A percentile compares a stretch with the other conserved stretches of the same genome.
Evolutionary conservation across 2,329 filamentous ascomycete genomes (phyloP).

Genomic region (Neonectria ditissima): DNA sequence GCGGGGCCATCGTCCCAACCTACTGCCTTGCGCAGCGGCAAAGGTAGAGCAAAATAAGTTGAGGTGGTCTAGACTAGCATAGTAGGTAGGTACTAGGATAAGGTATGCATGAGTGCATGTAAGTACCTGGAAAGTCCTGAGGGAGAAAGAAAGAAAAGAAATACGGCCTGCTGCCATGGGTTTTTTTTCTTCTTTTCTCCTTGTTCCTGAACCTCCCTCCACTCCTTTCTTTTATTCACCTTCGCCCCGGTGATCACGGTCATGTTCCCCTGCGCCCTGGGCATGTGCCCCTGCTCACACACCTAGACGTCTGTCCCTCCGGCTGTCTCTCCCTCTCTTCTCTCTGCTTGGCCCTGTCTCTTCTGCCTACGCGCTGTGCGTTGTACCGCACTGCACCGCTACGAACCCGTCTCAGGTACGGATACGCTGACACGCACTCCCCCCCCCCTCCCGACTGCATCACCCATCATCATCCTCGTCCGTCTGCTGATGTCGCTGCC

Average conservation of each 20-base stretch:
- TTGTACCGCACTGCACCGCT: not conserved
- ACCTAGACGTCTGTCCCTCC: constrained; percentile 15
- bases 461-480: constrained; percentile 34
- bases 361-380: no score
- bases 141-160: constrained; percentile 10
- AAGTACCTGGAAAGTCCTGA: not conserved
- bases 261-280: constrained; percentile 37
- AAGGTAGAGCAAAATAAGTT: no score
- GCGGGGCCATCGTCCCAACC: constrained; percentile 5
- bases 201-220: constrained; percentile 11
- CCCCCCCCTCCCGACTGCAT: constrained; percentile 23
- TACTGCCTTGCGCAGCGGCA: no score
- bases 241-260: constrained; percentile 41
- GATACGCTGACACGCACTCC: constrained; percentile 37
- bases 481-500: constrained; percentile 42
- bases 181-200: constrained; percentile 8
- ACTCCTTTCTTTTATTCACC: constrained; percentile 1
- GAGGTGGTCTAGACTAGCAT: no score
- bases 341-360: no score
- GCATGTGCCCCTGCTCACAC: constrained; percentile 41
- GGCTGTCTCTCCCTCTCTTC: constrained; percentile 18
- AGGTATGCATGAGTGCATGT: no score
- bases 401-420: constrained; percentile 28
- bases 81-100: no score
- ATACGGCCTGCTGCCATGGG: constrained; percentile 6